phyloP scores from a whole-genome alignment of 352 stramenopile genomes.

The Peronospora belbahrii region DNA sequence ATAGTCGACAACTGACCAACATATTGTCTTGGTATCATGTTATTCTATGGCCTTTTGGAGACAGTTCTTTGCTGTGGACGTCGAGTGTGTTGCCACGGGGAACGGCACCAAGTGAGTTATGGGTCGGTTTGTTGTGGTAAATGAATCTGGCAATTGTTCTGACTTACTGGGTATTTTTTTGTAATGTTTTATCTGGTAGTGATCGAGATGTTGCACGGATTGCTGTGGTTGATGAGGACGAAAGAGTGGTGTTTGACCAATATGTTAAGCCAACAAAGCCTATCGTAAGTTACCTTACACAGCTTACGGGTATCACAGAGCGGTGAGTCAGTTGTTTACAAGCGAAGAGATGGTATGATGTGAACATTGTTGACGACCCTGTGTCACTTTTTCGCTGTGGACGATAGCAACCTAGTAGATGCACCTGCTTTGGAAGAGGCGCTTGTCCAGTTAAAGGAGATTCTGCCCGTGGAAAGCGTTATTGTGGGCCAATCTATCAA shows the following conservation, averaged over 20 bases:
- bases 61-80: slow-evolving; percentile 89
- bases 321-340: slow-evolving; percentile 32
- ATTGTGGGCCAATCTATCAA: slow-evolving; percentile 91
- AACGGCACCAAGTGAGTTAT: slow-evolving; percentile 56
- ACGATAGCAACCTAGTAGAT: slow-evolving; percentile 45
- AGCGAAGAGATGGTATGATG: not conserved
- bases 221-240: slow-evolving; percentile 83
- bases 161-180: not conserved
- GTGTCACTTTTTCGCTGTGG: slow-evolving; percentile 2
- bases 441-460: slow-evolving; percentile 57
- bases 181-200: slow-evolving; percentile 21
- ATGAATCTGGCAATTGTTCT: not conserved
- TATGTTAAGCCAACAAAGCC: slow-evolving; percentile 82
- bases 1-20: too few relatives aligned
- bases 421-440: slow-evolving; percentile 69
- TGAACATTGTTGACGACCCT: not conserved
- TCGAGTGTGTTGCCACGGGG: slow-evolving; percentile 89
- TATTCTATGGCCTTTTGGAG: not conserved
- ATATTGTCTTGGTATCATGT: too few relatives aligned
- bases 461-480: slow-evolving; percentile 76
- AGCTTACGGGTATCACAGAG: slow-evolving; percentile 83
- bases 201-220: slow-evolving; percentile 87
- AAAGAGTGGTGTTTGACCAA: slow-evolving; percentile 79
- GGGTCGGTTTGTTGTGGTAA: not conserved
- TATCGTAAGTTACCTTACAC: slow-evolving; percentile 88